Evolutionary conservation across 306 rosid species (phyloP).

Genomic region (Abrus pulchellus): DNA sequence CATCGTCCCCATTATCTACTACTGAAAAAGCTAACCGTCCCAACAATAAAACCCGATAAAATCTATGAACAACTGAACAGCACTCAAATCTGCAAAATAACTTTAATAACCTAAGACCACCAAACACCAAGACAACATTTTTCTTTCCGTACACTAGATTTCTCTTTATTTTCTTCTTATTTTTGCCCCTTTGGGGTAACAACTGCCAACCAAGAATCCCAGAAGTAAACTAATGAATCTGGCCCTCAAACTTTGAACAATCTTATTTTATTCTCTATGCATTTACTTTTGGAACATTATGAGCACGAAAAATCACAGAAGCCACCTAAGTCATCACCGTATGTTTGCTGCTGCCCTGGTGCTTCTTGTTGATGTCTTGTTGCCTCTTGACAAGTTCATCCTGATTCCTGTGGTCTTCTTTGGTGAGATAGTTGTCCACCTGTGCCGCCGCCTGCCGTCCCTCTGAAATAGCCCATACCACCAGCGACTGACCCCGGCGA

Average conservation of each 20-base stretch:
- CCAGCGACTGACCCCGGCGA: constrained; percentile 92
- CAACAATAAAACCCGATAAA: constrained; percentile 21
- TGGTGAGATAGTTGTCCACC: constrained; percentile 72
- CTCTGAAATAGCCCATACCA: constrained; percentile 97
- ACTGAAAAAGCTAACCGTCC: constrained; percentile 36
- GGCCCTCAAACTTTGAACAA: constrained; percentile 13
- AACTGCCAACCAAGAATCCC: constrained; percentile 46
- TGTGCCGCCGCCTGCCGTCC: constrained; percentile 89
- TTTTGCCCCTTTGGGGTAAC: constrained; percentile 28
- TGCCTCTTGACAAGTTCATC: constrained; percentile 63
- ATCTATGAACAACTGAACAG: constrained; percentile 42
- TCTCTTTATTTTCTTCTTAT: constrained; percentile 26
- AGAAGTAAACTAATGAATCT: constrained; percentile 31
- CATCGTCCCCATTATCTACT: constrained; percentile 7
- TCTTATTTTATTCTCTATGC: constrained; percentile 42
- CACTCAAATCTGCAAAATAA: constrained; percentile 40
- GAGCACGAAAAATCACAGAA: constrained; percentile 30
- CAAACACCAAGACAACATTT: constrained; percentile 35
- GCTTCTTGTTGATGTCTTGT: constrained; percentile 60
- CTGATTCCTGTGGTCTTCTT: constrained; percentile 54
- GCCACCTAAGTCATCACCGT: constrained; percentile 68
- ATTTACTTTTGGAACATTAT: constrained; percentile 22
- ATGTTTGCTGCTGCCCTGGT: constrained; percentile 62
- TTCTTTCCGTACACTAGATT: constrained; percentile 32
- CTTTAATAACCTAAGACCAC: constrained; percentile 39